Evolutionary conservation across 2,329 filamentous ascomycete genomes (phyloP).

Genomic region (Scytalidium sp.): DNA sequence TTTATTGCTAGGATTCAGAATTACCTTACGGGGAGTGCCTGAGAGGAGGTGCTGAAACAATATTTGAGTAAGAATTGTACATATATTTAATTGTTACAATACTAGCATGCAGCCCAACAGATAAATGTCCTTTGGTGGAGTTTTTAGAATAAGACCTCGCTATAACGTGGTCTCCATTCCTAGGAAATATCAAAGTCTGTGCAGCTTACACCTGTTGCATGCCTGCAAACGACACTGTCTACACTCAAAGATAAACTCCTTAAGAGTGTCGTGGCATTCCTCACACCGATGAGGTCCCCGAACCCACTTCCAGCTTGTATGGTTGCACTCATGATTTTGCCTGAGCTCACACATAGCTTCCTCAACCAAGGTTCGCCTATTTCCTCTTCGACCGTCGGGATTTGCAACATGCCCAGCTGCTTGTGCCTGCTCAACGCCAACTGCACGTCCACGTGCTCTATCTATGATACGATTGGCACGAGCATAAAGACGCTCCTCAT

Average conservation of each 20-base stretch:
- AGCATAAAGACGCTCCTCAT: slow-evolving; percentile 29
- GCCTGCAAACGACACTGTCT: slow-evolving; percentile 38
- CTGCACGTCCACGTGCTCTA: slow-evolving; percentile 13
- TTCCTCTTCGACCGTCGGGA: too few relatives aligned
- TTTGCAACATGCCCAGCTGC: background rate
- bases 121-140: too few relatives aligned
- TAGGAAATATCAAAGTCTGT: slow-evolving; percentile 35
- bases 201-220: slow-evolving; percentile 42
- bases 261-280: slow-evolving; percentile 36
- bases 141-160: too few relatives aligned
- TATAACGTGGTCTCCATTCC: too few relatives aligned
- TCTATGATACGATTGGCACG: slow-evolving; percentile 32
- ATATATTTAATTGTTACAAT: too few relatives aligned
- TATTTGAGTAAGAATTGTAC: too few relatives aligned
- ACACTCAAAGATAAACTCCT: slow-evolving; percentile 42
- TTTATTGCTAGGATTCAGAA: too few relatives aligned
- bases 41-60: too few relatives aligned
- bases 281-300: slow-evolving; percentile 37
- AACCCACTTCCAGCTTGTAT: slow-evolving; percentile 31
- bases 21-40: too few relatives aligned
- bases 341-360: slow-evolving; percentile 20
- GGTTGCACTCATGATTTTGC: slow-evolving; percentile 38
- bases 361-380: slow-evolving; percentile 12
- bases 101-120: too few relatives aligned
- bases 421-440: background rate